phyloP scores from a whole-genome alignment of 1,284 basidiomycete species.

The Pholiota adiposa region DNA sequence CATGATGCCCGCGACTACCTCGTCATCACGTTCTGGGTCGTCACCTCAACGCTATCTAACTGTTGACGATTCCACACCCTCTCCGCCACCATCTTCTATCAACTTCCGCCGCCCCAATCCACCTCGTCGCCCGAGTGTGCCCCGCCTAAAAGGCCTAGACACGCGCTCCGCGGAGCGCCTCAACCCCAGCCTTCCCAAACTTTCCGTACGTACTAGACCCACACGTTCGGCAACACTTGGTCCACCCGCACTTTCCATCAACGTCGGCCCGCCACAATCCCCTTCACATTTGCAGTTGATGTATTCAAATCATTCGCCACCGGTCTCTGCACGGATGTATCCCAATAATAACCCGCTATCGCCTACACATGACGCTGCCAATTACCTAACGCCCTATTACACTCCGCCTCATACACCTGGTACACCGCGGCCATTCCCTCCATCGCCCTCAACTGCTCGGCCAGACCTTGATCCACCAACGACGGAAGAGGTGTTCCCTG shows the following conservation, averaged over 20 bases:
- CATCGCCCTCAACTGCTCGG: constrained; percentile 64
- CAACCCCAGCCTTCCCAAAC: constrained; percentile 51
- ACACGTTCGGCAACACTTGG: constrained; percentile 60
- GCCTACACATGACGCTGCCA: constrained; percentile 36
- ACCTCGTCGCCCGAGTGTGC: constrained; percentile 61
- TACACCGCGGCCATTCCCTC: constrained; percentile 45
- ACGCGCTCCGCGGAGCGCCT: constrained; percentile 59
- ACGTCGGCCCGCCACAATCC: constrained; percentile 51
- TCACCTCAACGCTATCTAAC: constrained; percentile 29
- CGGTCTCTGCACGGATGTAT: constrained; percentile 47
- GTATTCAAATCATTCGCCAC: constrained; percentile 60
- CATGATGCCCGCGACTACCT: constrained; percentile 36
- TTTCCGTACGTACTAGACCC: constrained; percentile 63
- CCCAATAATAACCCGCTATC: constrained; percentile 29
- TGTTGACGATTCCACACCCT: constrained; percentile 53
- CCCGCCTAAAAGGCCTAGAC: constrained; percentile 62
- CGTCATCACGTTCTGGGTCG: constrained; percentile 21
- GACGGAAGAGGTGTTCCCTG: constrained; percentile 51
- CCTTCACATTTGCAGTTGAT: constrained; percentile 65
- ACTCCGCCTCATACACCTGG: constrained; percentile 62
- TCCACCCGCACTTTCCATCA: constrained; percentile 46
- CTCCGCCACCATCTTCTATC: constrained; percentile 68
- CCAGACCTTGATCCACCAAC: constrained; percentile 53
- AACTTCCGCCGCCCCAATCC: constrained; percentile 57
- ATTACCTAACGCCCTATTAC: constrained; percentile 48